Evolutionary conservation across 805 yeast species (phyloP), one percentile per base, ranked within the genome.

Genomic region (Myxozyma kluyveri): DNA sequence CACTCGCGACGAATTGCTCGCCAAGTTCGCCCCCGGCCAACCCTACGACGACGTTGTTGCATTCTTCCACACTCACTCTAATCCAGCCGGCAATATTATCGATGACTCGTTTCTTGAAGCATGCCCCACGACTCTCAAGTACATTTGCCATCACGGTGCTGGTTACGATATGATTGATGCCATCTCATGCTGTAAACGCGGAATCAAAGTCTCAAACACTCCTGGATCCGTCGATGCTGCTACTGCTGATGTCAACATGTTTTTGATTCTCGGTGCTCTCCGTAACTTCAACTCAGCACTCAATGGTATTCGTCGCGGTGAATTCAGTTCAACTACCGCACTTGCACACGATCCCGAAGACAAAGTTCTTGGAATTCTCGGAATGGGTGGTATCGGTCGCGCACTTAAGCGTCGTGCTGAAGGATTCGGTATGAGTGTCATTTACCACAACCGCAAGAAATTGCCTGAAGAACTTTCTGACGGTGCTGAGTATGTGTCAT

Each of bases 371-470:
- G 96, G 96, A 43, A 82, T 88, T 50, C 72, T 85, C 49, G 96
- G 96, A 10, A 76, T 88, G 79, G 96, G 96, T 27, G 95, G 95
- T 33, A 88, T 88, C 69, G 96, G 96, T 40, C 79, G 89, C 55
- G 86, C 87, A 33, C 81, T 88, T 47, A 76, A 88, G 47, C 80
- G 82, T 59, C 77, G 91, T 61, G 74, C 86, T 55, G 69, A 71
- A 57, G 90, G 90, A 7, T 88, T 88, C 69, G 95, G 91, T 2
- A 86, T 88, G 68, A 81, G 78, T 61, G 78, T 84, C 60, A 67
- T 83, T 35, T 88, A 88, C 69, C 78, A 88, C 69, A 88, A 87
- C 72, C 78, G 96, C 63, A 69, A 68, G 45, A 72, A 74, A 62
- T 71, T 88, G 59, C 48, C 75, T 3, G 71, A 79, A 0, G 90